Evolutionary conservation across 352 stramenopile species (phyloP).

Genomic region (Globisporangium splendens): DNA sequence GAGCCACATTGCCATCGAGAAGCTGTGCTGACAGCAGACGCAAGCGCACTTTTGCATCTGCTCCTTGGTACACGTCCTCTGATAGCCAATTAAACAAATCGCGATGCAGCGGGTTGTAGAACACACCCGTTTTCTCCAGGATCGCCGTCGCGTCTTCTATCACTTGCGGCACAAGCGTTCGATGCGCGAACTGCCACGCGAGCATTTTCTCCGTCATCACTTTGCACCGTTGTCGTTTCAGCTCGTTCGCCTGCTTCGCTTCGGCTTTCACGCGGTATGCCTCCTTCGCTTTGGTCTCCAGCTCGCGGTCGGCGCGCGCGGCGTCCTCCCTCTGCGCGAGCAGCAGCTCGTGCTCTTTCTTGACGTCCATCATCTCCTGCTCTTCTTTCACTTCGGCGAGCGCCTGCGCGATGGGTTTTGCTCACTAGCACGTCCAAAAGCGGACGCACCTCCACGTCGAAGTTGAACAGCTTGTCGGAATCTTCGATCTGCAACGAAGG

Average conservation of each 20-base stretch:
- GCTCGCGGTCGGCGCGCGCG: constrained; percentile 33
- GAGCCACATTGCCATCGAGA: constrained; percentile 34
- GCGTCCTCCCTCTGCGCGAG: constrained; percentile 40
- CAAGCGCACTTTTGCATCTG: constrained; percentile 41
- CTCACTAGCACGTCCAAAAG: constrained; percentile 74
- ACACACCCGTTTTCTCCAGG: constrained; percentile 50
- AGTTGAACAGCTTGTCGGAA: constrained; percentile 72
- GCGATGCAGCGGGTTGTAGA: constrained; percentile 59
- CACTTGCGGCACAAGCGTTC: constrained; percentile 31
- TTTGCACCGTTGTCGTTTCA: constrained; percentile 31
- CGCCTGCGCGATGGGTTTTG: constrained; percentile 81
- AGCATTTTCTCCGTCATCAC: constrained; percentile 55
- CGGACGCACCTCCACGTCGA: constrained; percentile 73
- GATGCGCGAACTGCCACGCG: constrained; percentile 55
- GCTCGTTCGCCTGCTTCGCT: constrained; percentile 37
- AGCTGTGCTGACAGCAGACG: constrained; percentile 27
- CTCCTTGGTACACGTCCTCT: constrained; percentile 34
- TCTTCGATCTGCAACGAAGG: constrained; percentile 56
- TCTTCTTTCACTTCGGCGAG: constrained; percentile 76
- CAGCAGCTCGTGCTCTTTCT: constrained; percentile 34
- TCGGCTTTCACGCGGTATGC: constrained; percentile 47
- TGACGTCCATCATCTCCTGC: constrained; percentile 51
- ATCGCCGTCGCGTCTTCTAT: constrained; percentile 24
- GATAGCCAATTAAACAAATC: constrained; percentile 44
- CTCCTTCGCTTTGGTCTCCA: constrained; percentile 54